Base-by-base conservation (phyloP, 2,329 filamentous ascomycete species). In the Diplodia corticola region DNA sequence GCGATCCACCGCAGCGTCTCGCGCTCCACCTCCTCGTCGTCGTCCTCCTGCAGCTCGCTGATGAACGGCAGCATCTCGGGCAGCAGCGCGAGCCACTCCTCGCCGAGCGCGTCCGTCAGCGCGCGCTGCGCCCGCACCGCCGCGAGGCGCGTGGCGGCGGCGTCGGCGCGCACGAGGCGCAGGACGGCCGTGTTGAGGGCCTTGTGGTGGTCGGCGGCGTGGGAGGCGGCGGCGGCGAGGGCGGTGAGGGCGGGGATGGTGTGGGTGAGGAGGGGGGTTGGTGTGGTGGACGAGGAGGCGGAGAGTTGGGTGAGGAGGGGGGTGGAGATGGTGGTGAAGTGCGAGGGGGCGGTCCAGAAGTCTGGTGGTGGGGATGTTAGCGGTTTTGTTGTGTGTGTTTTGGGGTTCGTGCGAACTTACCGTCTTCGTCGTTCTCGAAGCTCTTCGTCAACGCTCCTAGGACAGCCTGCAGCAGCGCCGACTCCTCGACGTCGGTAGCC, bases 11-110 rank as follows among this genome's bases (percentile, higher is more conserved):
- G 84, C 75, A 93, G 86, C 44, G 93, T 94, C 82, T 97, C 93
- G 74, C 88, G 84, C 81, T 99, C 95, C 26, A 99, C 94, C 30
- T 85, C 84, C 80, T 98, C 95, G 74, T 98, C 93, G 71, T 98
- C 95, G 76, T 99, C 95, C 75, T 99, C 95, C 80, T 97, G 90
- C 73, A 97, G 78, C 81, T 99, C 95, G 73, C 92, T 96, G 72
- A 99, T 97, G 70, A 94, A 92, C 22, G 96, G 94, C 76, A 99
- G 80, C 90, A 97, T 98, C 84, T 99, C 95, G 0, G 94, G 92
- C 75, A 98, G 78, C 81, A 96, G 86, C 1, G 89, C 86, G 67
- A 99, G 80, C 95, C 95, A 99, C 75, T 99, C 95, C 77, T 98
- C 93, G 67, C 93, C 93, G 28, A 98, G 80, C 55, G 87, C 84